Conservation (phyloP, 257 asterid species). For the Solanum infundibuliforme region DNA sequence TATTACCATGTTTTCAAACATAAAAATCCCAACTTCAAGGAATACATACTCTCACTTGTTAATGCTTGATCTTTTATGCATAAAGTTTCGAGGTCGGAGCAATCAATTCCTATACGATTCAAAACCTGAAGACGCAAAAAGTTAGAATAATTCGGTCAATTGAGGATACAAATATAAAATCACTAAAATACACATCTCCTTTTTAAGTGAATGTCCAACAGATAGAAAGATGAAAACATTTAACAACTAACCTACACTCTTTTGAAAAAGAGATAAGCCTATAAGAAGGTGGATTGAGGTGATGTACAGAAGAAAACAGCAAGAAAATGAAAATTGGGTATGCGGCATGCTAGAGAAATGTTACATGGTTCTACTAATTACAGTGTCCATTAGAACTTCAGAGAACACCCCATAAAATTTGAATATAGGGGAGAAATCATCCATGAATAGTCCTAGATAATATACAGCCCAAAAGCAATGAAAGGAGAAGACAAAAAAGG, state of each 20-base stretch:
- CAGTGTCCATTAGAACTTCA: not conserved
- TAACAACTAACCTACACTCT: not conserved
- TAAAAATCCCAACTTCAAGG: conserved; percentile 6
- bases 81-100: conserved; percentile 63
- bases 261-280: not conserved
- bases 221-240: not conserved
- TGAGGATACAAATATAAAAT: not conserved
- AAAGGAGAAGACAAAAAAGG: not conserved
- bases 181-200: not conserved
- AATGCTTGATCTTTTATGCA: conserved; percentile 79
- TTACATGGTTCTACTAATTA: not conserved
- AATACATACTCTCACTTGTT: conserved; percentile 63
- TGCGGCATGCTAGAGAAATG: conserved; percentile 1
- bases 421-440: not conserved
- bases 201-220: not conserved
- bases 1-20: not conserved
- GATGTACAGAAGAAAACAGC: not conserved
- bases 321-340: not conserved
- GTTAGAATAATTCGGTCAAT: not conserved
- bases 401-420: not conserved
- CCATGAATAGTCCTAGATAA: not conserved
- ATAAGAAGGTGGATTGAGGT: not conserved
- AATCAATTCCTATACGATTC: conserved; percentile 49
- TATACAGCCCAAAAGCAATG: not conserved
- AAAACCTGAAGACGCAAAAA: conserved; percentile 28